Conservation (phyloP, 2,329 filamentous ascomycete genomes). For the Hypoxylon sp. region DNA sequence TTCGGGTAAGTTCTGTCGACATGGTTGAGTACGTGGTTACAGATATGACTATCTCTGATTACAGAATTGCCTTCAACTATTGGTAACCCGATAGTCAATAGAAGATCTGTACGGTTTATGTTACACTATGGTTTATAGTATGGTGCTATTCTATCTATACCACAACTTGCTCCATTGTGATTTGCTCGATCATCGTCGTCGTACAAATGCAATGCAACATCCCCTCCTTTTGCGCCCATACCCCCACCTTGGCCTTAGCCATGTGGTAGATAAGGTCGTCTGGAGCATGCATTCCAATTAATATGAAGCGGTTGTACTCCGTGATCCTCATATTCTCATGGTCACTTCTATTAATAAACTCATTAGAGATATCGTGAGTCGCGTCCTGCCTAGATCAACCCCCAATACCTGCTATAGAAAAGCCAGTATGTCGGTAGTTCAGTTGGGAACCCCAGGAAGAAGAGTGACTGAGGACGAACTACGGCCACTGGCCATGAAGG, state of each 20-base stretch:
- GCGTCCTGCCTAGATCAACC: background rate
- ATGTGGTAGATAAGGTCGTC: conserved; percentile 14
- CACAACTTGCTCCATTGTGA: background rate
- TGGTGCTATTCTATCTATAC: background rate
- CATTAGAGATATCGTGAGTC: background rate
- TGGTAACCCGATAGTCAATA: background rate
- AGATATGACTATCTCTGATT: too few species aligned
- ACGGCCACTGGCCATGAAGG: conserved; percentile 43
- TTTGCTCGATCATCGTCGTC: conserved; percentile 15
- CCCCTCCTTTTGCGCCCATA: conserved; percentile 4
- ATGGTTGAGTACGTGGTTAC: background rate
- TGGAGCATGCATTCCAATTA: conserved; percentile 1
- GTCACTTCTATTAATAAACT: background rate
- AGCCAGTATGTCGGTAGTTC: conserved; percentile 42
- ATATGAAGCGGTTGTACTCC: background rate
- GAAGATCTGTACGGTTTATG: background rate
- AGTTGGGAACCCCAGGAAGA: conserved; percentile 9
- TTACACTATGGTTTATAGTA: conserved; percentile 14
- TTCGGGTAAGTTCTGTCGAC: too few species aligned
- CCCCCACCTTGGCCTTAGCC: conserved; percentile 16
- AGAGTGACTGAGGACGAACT: conserved; percentile 42
- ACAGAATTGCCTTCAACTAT: too few species aligned
- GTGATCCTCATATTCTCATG: background rate
- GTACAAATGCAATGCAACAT: conserved; percentile 15
- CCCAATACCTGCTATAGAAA: background rate